Evolutionary conservation across 805 yeast species (phyloP).

Genomic region (Ogataea nitratoaversa): DNA sequence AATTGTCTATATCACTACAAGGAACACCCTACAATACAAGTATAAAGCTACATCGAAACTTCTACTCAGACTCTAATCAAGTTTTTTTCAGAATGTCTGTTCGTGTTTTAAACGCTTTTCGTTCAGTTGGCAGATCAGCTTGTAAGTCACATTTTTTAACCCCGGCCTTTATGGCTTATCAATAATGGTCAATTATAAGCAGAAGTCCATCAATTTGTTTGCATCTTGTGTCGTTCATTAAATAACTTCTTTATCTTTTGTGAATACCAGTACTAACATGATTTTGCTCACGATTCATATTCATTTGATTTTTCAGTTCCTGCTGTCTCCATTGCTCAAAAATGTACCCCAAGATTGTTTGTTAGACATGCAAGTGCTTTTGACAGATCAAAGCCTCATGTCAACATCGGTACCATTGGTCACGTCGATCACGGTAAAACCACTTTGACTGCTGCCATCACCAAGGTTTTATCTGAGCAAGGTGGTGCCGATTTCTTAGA

Average conservation of each 20-base stretch:
- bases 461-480: conserved; percentile 81
- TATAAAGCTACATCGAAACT: background rate
- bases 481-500: conserved; percentile 96
- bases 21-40: background rate
- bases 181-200: no score
- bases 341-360: conserved; percentile 17
- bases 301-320: background rate
- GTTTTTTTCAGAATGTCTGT: conserved; percentile 24
- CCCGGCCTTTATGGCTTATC: no score
- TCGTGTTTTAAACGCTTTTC: conserved; percentile 28
- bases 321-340: conserved; percentile 14
- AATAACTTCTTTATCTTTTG: no score
- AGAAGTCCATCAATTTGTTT: no score
- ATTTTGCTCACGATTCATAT: background rate
- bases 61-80: background rate
- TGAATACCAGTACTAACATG: no score
- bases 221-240: no score
- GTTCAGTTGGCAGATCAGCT: conserved; percentile 26
- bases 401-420: conserved; percentile 96
- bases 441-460: conserved; percentile 96
- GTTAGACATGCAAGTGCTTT: conserved; percentile 63
- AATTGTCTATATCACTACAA: background rate
- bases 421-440: conserved; percentile 99
- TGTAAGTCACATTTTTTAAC: conserved; percentile 14
- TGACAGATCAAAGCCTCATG: conserved; percentile 94